These are phyloP conservation scores for Trypanosomatidae sp. DNA, from an alignment of 208 protist species.

Conservation along the genomic window DNA sequence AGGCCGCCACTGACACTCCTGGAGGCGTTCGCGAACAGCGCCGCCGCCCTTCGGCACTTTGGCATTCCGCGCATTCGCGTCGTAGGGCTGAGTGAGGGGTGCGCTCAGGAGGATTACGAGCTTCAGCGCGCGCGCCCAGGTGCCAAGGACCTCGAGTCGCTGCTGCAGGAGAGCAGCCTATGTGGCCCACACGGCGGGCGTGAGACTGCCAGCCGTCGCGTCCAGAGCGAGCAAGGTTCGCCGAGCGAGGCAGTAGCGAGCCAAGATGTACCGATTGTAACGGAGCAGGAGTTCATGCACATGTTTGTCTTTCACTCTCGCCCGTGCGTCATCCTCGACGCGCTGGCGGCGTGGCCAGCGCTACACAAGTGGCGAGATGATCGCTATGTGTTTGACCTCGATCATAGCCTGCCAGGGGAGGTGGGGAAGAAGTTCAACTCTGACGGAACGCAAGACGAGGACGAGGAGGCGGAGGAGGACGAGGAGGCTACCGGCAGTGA, in stretches of 20 bases:
- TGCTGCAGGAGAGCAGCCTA: slow-evolving; percentile 28
- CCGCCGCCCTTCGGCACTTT: slow-evolving; percentile 64
- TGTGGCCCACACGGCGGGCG: slow-evolving; percentile 8
- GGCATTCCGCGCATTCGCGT: slow-evolving; percentile 72
- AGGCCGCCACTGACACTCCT: slow-evolving; percentile 34
- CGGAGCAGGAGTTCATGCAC: slow-evolving; percentile 81
- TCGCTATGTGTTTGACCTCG: slow-evolving; percentile 76
- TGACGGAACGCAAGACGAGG: slow-evolving; percentile 20
- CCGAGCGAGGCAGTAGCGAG: slow-evolving; percentile 7
- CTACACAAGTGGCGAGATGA: slow-evolving; percentile 74
- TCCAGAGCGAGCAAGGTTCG: slow-evolving; percentile 7
- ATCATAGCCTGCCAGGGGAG: slow-evolving; percentile 47
- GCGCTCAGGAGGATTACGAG: slow-evolving; percentile 19
- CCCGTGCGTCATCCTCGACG: slow-evolving; percentile 79
- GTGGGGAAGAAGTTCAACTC: slow-evolving; percentile 9
- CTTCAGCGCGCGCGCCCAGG: slow-evolving; percentile 10
- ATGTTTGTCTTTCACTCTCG: slow-evolving; percentile 85
- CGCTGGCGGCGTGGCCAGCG: slow-evolving; percentile 72
- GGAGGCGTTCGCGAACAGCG: slow-evolving; percentile 65
- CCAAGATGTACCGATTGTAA: slow-evolving; percentile 38
- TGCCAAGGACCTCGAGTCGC: slow-evolving; percentile 29
- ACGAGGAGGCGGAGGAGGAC: slow-evolving; percentile 22
- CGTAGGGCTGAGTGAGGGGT: slow-evolving; percentile 57
- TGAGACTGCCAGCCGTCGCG: slow-evolving; percentile 13
- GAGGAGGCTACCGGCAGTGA: slow-evolving; percentile 9